Base-by-base conservation (phyloP, 2,329 filamentous ascomycete genomes). In the Diplodia scrobiculata region DNA sequence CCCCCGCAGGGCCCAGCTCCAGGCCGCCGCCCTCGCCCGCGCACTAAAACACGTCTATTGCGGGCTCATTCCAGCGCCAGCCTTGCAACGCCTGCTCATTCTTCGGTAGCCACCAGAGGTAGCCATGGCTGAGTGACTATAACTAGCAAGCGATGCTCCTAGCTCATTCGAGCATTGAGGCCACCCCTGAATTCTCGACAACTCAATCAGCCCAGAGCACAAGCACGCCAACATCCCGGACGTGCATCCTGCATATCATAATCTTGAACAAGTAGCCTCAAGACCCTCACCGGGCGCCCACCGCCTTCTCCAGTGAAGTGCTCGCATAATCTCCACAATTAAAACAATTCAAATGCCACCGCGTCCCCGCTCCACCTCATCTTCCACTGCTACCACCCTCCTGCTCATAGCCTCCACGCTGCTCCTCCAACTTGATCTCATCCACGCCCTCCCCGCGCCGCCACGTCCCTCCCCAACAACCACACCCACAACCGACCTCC, bases 231-330 rank as follows among this genome's bases (percentile, higher is more conserved):
- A 11, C 55, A 60, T 60, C 55, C 58, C 58, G 41, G 54, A 38
- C 58, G 58, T 51, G 58, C 27, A 62, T 62, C 58, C 58, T 36
- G 58, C 58, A 62, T 62, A 62, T 62, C 58, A 47, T 62, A 62
- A 62, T 62, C 58, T 54, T 62, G 58, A 62, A 62, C 41, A 36
- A 47, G 58, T 62, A 58, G 55, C 55, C 45, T 21, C 52, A 36
- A 54, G 25, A 45, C 38, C 29, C 51, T 34, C 27, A 19, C 32
- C n/a, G 9, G n/a, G 17, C 41, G 41, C 45, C 58, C 58, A 51
- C 58, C 58, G 58, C 58, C 58, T 50, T 45, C 41, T 38, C 55
- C 55, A 60, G 48, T 38, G 48, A 62, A 27, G 58, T 50, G 55
- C 55, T 32, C 14, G 11, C 17, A 48, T 27, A 60, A 36, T 62